Percentiles rank a stretch among this genome's conserved stretches.
Conservation (phyloP, 495 filamentous ascomycete genomes). For the Hypoxylon crocopeplum region DNA sequence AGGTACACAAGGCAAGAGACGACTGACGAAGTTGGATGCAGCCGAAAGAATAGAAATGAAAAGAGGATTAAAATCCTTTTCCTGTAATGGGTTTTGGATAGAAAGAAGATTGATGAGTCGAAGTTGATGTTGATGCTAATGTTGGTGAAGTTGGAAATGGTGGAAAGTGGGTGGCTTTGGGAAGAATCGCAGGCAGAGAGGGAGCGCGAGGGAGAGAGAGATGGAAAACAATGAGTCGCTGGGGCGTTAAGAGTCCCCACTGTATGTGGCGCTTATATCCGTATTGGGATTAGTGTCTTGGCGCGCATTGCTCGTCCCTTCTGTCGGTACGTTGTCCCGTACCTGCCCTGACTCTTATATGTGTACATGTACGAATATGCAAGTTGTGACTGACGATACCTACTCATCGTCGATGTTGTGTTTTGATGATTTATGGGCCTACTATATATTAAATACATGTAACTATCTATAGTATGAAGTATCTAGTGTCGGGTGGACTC, state of each 20-base stretch:
- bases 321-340: background rate
- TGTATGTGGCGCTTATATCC: no score
- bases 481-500: no score
- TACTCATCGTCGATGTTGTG: no score
- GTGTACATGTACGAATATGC: no score
- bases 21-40: slow-evolving; percentile 56
- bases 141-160: slow-evolving; percentile 24
- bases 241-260: no score
- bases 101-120: slow-evolving; percentile 27
- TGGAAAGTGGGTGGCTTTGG: background rate
- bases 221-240: slow-evolving; percentile 30
- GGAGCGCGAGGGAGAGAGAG: slow-evolving; percentile 35
- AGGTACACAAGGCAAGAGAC: slow-evolving; percentile 25
- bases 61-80: slow-evolving; percentile 2
- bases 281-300: no score
- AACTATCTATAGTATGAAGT: no score
- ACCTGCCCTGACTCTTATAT: no score
- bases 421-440: no score
- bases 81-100: slow-evolving; percentile 15
- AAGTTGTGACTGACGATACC: no score
- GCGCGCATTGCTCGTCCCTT: background rate
- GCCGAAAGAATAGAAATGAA: slow-evolving; percentile 39
- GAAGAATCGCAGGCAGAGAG: slow-evolving; percentile 26
- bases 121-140: slow-evolving; percentile 23
- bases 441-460: no score